These are phyloP conservation scores for Olyra latifolia DNA, from an alignment of 176 grass and related monocot genomes.

Conservation along the genomic window DNA sequence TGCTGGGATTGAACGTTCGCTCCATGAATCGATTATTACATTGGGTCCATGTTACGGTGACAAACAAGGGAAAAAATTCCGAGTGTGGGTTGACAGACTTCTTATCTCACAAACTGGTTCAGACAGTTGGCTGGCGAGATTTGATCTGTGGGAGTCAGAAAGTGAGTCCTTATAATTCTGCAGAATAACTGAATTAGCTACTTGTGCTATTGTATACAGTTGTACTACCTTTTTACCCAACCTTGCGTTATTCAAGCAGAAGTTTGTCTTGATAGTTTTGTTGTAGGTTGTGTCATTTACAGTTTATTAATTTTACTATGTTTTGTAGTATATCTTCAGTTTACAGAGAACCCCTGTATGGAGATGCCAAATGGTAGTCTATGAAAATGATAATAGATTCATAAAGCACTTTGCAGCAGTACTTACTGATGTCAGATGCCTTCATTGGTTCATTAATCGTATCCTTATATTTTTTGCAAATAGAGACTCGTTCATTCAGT, in stretches of 20 bases:
- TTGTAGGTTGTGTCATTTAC: neutral
- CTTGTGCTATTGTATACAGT: conserved; percentile 5
- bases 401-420: neutral
- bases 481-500: neutral
- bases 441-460: neutral
- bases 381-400: neutral
- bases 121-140: conserved; percentile 66
- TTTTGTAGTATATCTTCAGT: neutral
- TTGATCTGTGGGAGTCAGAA: conserved; percentile 78
- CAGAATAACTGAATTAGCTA: conserved; percentile 23
- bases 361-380: neutral
- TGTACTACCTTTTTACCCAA: neutral
- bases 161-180: conserved; percentile 38
- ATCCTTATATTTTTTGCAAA: neutral
- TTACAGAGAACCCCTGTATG: neutral
- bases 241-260: neutral
- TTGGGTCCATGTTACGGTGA: conserved; percentile 62
- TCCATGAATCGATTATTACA: conserved; percentile 55
- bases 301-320: neutral
- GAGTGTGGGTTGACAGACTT: conserved; percentile 79
- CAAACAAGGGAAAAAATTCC: conserved; percentile 65
- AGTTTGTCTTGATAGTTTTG: neutral
- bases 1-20: conserved; percentile 53
- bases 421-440: neutral
- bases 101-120: conserved; percentile 55